Base-by-base conservation (phyloP, 1,139 yeast genomes). In the Scheffersomyces cryptocercus region DNA sequence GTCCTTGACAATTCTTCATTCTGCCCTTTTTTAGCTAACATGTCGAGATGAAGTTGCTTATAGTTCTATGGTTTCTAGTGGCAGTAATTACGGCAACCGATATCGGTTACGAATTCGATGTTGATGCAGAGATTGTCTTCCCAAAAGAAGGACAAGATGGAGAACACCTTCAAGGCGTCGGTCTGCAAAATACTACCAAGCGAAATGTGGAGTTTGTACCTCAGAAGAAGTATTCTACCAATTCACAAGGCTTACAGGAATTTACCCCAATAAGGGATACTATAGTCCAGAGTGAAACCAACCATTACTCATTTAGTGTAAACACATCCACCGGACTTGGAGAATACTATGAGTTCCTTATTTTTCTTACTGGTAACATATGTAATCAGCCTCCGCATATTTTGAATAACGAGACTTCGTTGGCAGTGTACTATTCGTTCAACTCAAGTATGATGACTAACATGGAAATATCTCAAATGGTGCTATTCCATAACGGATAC, bases 321-420 rank as follows among this genome's bases (percentile, higher is more conserved):
- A 75, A 77, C 48, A 68, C 77, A 1, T 59, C 76, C 8, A 55
- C 66, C 5, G 82, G 81, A 3, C 43, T 77, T 16, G 79, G 81
- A 2, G 73, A 70, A 41, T 68, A 65, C 47, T 81, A 77, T 55
- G 80, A 83, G 55, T 67, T 76, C 40, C 65, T 83, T 52, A 70
- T 82, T 41, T 82, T 81, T 49, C 50, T 84, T 5, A 78, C 85
- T 15, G 88, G 86, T 1, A 82, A 82, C 49, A 65, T 84, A 9
- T 82, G 87, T 51, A 54, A 64, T 7, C 67, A 77, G 45, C 87
- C 88, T 0, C 48, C 51, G 7, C 57, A 67, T 32, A 39, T 65
- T 7, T 39, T 39, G 1, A 53, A 46, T 5, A 55, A 58, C 40
- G 72, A 68, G 14, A 62, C 77, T 14, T 70, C 75, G 36, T 56